Percentiles rank a stretch among this genome's conserved stretches.
phyloP scores from a whole-genome alignment of 208 protist species.

The Leishmania lainsoni region DNA sequence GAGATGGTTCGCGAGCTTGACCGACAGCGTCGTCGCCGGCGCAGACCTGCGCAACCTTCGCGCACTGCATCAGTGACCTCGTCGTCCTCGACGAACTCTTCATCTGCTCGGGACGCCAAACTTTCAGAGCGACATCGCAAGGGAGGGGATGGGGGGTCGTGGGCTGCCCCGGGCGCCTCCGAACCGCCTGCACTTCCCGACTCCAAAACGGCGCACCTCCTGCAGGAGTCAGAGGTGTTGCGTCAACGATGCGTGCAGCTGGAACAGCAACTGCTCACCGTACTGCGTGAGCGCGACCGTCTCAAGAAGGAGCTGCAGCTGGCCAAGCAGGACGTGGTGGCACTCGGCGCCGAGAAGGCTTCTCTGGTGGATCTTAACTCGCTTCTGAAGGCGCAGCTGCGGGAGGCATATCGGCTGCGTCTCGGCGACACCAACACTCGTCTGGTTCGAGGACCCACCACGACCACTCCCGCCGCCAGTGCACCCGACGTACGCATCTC shows the following conservation, averaged over 20 bases:
- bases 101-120: not conserved
- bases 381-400: slow-evolving; percentile 84
- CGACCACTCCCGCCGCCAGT: not conserved
- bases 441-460: not conserved
- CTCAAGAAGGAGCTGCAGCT: slow-evolving; percentile 51
- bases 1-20: slow-evolving; percentile 49
- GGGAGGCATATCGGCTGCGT: slow-evolving; percentile 73
- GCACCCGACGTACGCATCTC: slow-evolving; percentile 5
- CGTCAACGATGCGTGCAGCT: slow-evolving; percentile 73
- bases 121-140: not conserved
- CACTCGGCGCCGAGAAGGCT: slow-evolving; percentile 68
- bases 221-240: slow-evolving; percentile 81
- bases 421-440: slow-evolving; percentile 7
- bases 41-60: slow-evolving; percentile 7
- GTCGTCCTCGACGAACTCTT: slow-evolving; percentile 20
- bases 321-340: slow-evolving; percentile 47
- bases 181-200: slow-evolving; percentile 22
- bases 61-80: slow-evolving; percentile 13
- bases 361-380: slow-evolving; percentile 85
- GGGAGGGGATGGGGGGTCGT: not conserved
- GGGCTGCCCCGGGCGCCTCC: not conserved
- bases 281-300: slow-evolving; percentile 74
- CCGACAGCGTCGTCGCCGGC: slow-evolving; percentile 23
- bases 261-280: slow-evolving; percentile 65
- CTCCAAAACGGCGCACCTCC: slow-evolving; percentile 24